phyloP scores from a whole-genome alignment of 2,329 filamentous ascomycete genomes.

The Apiospora marii region DNA sequence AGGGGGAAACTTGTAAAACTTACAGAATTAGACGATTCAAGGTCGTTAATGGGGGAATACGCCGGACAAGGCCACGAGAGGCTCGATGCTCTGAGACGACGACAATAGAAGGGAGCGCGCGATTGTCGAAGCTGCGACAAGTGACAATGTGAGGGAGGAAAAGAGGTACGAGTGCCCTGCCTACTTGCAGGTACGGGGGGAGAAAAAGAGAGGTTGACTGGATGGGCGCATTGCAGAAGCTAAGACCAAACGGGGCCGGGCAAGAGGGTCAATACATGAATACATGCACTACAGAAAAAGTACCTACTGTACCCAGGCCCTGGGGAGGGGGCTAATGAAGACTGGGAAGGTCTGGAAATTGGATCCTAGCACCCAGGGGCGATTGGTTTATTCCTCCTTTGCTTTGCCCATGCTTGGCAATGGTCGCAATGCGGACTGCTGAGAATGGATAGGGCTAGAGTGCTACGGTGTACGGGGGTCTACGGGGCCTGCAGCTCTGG shows the following conservation, averaged over 20 bases:
- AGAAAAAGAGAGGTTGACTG: conserved; percentile 21
- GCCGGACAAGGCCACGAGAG: conserved; percentile 20
- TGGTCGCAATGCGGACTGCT: conserved; percentile 14
- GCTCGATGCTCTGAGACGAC: conserved; percentile 21
- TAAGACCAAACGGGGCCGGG: conserved; percentile 3
- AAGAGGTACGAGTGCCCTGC: conserved; percentile 19
- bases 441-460: conserved; percentile 17
- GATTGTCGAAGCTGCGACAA: conserved; percentile 21
- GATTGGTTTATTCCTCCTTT: conserved; percentile 1
- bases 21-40: conserved; percentile 18
- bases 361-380: conserved; percentile 17
- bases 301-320: neutral
- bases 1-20: neutral
- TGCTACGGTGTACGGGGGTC: conserved; percentile 16
- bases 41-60: neutral
- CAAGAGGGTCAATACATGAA: neutral
- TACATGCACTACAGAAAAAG: neutral
- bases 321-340: conserved; percentile 12
- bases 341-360: conserved; percentile 20
- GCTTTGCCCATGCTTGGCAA: neutral
- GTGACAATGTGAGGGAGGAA: conserved; percentile 21
- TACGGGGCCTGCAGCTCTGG: conserved; percentile 14
- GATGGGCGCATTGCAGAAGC: conserved; percentile 16
- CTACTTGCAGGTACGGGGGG: conserved; percentile 3
- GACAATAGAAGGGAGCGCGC: conserved; percentile 22